These are phyloP conservation scores for Leptographium wingfieldii DNA, from an alignment of 2,329 filamentous ascomycete genomes.

Conservation along the genomic window DNA sequence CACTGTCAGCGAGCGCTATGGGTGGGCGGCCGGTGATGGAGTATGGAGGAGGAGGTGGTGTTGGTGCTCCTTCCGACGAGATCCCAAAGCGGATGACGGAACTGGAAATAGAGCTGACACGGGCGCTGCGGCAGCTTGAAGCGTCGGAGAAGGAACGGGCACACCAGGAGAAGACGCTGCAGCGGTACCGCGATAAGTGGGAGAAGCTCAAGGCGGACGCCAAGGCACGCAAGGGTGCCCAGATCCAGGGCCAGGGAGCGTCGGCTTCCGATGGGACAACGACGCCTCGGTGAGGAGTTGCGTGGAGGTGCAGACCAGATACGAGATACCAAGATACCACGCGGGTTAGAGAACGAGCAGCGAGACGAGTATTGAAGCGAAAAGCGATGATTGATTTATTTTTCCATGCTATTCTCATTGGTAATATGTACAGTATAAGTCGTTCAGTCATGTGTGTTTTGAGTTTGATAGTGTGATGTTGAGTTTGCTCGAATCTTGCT, in stretches of 20 bases:
- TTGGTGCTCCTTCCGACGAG: slow-evolving; percentile 26
- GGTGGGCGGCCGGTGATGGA: not conserved
- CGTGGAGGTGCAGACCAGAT: too few species aligned
- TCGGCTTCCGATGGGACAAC: not conserved
- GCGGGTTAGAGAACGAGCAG: too few species aligned
- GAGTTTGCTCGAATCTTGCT: too few species aligned
- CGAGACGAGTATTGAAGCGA: too few species aligned
- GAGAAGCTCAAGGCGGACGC: slow-evolving; percentile 48
- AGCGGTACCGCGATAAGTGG: slow-evolving; percentile 49
- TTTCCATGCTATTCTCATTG: too few species aligned
- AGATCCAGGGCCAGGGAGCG: slow-evolving; percentile 14
- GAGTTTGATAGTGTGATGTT: too few species aligned
- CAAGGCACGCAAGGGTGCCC: slow-evolving; percentile 39
- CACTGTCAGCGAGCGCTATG: not conserved
- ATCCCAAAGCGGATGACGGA: slow-evolving; percentile 42
- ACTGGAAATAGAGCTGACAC: slow-evolving; percentile 52
- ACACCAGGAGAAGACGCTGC: slow-evolving; percentile 41
- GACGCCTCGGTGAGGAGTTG: not conserved
- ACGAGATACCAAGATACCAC: not conserved
- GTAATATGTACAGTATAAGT: too few species aligned
- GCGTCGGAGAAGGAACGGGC: slow-evolving; percentile 50
- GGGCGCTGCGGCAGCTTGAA: slow-evolving; percentile 47
- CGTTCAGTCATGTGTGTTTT: too few species aligned
- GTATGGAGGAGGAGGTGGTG: not conserved
- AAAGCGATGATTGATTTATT: too few species aligned